Evolutionary conservation across 495 filamentous ascomycete genomes (phyloP).

Genomic region (Daldinia grandis): DNA sequence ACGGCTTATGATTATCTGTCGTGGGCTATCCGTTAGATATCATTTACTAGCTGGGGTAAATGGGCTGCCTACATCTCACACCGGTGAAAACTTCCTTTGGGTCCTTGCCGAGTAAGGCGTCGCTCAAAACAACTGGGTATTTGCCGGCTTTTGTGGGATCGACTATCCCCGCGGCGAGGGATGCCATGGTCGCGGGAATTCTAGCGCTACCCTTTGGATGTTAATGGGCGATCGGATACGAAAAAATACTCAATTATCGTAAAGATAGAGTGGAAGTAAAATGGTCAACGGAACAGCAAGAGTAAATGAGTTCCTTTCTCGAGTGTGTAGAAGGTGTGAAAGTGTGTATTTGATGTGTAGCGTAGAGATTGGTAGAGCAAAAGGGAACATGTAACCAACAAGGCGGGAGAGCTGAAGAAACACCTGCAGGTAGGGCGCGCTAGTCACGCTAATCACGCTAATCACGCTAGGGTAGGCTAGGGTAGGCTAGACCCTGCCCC

Average conservation of each 20-base stretch:
- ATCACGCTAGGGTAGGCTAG: background rate
- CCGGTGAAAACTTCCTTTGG: constrained; percentile 62
- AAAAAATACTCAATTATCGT: background rate
- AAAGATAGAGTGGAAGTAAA: background rate
- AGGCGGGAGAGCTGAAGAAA: constrained; percentile 36
- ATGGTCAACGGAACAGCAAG: no score
- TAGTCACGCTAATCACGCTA: background rate
- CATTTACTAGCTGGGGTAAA: background rate
- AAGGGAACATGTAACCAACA: constrained; percentile 18
- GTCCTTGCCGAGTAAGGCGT: constrained; percentile 60
- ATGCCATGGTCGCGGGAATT: constrained; percentile 35
- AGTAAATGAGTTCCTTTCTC: background rate
- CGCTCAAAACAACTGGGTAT: constrained; percentile 65
- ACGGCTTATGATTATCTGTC: constrained; percentile 63
- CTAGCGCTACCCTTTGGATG: background rate
- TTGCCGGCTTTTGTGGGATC: constrained; percentile 62
- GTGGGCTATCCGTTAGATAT: constrained; percentile 20
- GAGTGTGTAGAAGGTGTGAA: background rate
- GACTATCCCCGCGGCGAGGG: constrained; percentile 47
- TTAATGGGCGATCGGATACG: constrained; percentile 4
- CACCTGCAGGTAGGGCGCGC: constrained; percentile 7
- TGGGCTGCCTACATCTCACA: constrained; percentile 56
- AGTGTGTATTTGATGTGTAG: background rate
- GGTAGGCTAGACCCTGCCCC: background rate
- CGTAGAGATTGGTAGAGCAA: background rate